Evolutionary conservation across 2,329 filamentous ascomycete genomes (phyloP), one percentile per base, ranked within the genome.

Genomic region (Arthrinium puccinioides): DNA sequence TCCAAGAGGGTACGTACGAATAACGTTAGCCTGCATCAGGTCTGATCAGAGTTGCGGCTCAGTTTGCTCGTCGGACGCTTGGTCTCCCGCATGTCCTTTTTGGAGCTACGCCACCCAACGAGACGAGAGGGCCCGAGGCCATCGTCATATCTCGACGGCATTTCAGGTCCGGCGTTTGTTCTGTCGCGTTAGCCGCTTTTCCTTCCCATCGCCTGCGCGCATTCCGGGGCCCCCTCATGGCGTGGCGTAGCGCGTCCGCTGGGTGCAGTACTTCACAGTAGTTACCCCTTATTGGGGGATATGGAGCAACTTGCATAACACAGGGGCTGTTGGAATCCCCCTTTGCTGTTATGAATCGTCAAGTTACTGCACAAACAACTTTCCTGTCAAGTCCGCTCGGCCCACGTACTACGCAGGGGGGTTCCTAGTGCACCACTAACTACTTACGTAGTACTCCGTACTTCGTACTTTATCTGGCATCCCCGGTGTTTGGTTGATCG

Each of bases 261-360:
- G n/a, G n/a, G n/a, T n/a, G n/a, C n/a, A n/a, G n/a, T n/a, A n/a
- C n/a, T n/a, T n/a, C n/a, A n/a, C n/a, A n/a, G n/a, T n/a, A n/a
- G n/a, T n/a, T n/a, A n/a, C n/a, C n/a, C n/a, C 23, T 15, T 36
- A 25, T 9, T 23, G 15, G 16, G 32, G 16, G 24, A 13, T n/a
- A 16, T 14, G n/a, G 23, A 25, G 23, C 13, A n/a, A 15, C 28
- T 16, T 30, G 28, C 28, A 30, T 44, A 45, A 47, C 46, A 47
- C 47, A 51, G 23, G 14, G 15, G 26, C 9, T 39, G 36, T 47
- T 55, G 48, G 47, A 47, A 44, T 50, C 47, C 44, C 52, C 51
- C 53, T 33, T 56, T 53, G 43, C 50, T 54, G 47, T 53, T 53
- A 50, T 55, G 50, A 43, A 50, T 20, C 33, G 11, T 26, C 10